Percentiles rank a stretch among this genome's conserved stretches.
Evolutionary conservation across 1,284 basidiomycete genomes (phyloP).

Genomic region (Cronartium ribicola): DNA sequence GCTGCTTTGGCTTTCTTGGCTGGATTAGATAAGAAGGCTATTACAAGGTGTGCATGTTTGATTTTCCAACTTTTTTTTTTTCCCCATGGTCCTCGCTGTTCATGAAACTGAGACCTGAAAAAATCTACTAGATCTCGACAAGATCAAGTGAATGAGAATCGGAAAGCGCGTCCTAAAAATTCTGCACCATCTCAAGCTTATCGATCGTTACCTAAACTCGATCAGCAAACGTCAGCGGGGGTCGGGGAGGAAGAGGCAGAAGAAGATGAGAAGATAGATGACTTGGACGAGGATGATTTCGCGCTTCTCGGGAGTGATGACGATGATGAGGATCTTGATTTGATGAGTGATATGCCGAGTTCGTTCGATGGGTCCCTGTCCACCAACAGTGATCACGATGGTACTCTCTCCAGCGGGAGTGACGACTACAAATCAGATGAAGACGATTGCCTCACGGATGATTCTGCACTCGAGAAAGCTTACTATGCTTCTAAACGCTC

Average conservation of each 20-base stretch:
- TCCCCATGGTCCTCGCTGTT: background rate
- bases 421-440: conserved; percentile 39
- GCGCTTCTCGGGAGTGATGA: conserved; percentile 17
- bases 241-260: conserved; percentile 5
- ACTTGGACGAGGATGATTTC: conserved; percentile 39
- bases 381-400: conserved; percentile 31
- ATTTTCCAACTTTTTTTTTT: background rate
- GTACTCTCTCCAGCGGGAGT: conserved; percentile 41
- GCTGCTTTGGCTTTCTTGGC: conserved; percentile 19
- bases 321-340: conserved; percentile 31
- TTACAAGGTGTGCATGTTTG: conserved; percentile 16
- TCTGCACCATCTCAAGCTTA: conserved; percentile 22
- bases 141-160: conserved; percentile 32
- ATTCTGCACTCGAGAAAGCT: conserved; percentile 46
- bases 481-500: conserved; percentile 43
- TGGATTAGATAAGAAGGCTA: conserved; percentile 41
- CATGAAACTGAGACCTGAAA: background rate
- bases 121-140: conserved; percentile 8
- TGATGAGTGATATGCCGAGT: conserved; percentile 40
- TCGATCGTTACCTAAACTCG: conserved; percentile 30
- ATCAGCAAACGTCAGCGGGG: background rate
- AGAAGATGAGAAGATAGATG: conserved; percentile 26
- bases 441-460: conserved; percentile 36
- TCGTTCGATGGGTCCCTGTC: conserved; percentile 14
- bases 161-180: conserved; percentile 28